These are phyloP conservation scores for Bipolaris bicolor DNA, from an alignment of 2,329 filamentous ascomycete species.

Conservation along the genomic window DNA sequence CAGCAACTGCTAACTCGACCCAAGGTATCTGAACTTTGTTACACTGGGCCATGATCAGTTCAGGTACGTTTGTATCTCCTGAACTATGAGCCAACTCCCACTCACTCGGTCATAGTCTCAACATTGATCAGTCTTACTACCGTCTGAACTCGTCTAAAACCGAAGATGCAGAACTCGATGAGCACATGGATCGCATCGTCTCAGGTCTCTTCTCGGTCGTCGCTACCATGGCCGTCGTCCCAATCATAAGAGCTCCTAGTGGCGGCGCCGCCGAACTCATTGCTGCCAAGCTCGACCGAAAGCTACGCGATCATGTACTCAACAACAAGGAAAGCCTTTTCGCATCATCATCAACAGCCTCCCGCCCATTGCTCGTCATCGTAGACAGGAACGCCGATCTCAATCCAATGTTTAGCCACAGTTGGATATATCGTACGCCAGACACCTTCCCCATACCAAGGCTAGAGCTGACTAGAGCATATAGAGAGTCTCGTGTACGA, in stretches of 20 bases:
- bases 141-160: constrained; percentile 94
- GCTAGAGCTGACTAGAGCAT: background rate
- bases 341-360: constrained; percentile 71
- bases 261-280: constrained; percentile 94
- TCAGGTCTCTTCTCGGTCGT: constrained; percentile 97
- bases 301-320: constrained; percentile 92
- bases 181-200: constrained; percentile 87
- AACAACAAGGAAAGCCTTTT: constrained; percentile 99
- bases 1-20: background rate
- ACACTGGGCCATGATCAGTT: constrained; percentile 5
- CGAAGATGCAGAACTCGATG: constrained; percentile 86
- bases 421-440: constrained; percentile 64
- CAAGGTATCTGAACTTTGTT: constrained; percentile 7
- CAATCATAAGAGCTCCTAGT: constrained; percentile 93
- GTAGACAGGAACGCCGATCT: constrained; percentile 95
- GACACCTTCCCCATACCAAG: background rate
- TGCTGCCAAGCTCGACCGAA: constrained; percentile 89
- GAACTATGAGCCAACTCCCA: background rate
- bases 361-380: constrained; percentile 87
- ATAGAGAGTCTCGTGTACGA: constrained; percentile 14
- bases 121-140: constrained; percentile 77
- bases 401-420: constrained; percentile 98
- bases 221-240: constrained; percentile 98
- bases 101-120: constrained; percentile 56
- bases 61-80: background rate